A percentile compares a stretch with the other conserved stretches of the same genome.
phyloP scores from a whole-genome alignment of 2,329 filamentous ascomycete genomes.

The Macroventuria anomochaeta region DNA sequence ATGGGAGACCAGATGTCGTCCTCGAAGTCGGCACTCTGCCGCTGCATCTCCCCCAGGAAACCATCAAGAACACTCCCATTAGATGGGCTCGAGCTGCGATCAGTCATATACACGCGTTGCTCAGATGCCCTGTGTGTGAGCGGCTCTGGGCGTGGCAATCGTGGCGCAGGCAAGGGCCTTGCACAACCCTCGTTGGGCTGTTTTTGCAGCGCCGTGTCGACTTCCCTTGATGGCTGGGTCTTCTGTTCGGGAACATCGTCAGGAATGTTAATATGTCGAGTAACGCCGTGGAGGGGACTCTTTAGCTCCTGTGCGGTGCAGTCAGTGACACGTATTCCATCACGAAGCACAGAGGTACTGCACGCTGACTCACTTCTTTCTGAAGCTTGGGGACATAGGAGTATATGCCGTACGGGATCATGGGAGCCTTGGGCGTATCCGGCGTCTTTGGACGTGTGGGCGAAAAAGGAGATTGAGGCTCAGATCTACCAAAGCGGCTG shows the following conservation, averaged over 20 bases:
- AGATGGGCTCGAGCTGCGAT: constrained; percentile 27
- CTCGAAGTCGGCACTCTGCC: not conserved
- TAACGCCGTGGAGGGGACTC: constrained; percentile 32
- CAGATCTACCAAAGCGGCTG: not conserved
- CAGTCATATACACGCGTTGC: constrained; percentile 24
- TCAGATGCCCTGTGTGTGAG: constrained; percentile 15
- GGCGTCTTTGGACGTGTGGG: not conserved
- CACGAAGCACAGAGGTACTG: not conserved
- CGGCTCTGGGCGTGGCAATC: constrained; percentile 11
- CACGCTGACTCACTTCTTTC: constrained; percentile 7
- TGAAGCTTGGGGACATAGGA: constrained; percentile 5
- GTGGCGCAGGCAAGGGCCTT: constrained; percentile 1
- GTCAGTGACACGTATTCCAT: not conserved
- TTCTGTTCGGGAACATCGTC: not conserved
- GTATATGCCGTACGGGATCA: constrained; percentile 2
- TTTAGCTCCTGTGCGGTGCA: constrained; percentile 18
- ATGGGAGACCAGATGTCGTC: constrained; percentile 22
- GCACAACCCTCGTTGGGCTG: not conserved
- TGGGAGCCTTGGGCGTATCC: not conserved
- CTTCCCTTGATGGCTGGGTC: not conserved
- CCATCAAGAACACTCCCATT: constrained; percentile 2
- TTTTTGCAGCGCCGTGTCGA: not conserved
- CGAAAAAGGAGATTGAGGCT: not conserved
- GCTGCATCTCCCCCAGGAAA: not conserved
- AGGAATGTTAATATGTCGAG: constrained; percentile 22